Conservation (phyloP, 441 rosid species). For the Gossypium trilobum region DNA sequence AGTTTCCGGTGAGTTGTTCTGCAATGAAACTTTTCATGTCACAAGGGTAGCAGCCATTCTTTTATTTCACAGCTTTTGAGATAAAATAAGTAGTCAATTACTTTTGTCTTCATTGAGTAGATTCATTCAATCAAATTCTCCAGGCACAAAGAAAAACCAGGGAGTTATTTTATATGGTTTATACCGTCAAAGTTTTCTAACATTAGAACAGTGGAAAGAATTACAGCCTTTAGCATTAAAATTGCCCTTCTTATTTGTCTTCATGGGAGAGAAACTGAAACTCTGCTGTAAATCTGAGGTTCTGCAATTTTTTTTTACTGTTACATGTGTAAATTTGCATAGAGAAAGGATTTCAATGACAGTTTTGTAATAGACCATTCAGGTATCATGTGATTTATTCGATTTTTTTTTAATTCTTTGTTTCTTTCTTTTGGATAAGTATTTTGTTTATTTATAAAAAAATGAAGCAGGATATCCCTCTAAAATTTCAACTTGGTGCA, state of each 20-base stretch:
- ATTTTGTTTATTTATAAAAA: not conserved
- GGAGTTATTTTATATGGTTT: slow-evolving; percentile 23
- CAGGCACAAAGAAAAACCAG: slow-evolving; percentile 22
- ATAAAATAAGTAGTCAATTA: slow-evolving; percentile 34
- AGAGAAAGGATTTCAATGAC: slow-evolving; percentile 2
- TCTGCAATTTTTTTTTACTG: not conserved
- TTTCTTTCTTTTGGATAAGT: not conserved
- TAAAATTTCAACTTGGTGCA: too few species aligned
- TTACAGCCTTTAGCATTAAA: not conserved
- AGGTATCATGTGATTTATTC: not conserved
- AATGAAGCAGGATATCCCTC: too few species aligned
- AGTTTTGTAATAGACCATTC: slow-evolving; percentile 2
- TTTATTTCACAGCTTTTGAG: slow-evolving; percentile 24
- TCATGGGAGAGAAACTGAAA: not conserved
- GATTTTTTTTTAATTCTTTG: not conserved
- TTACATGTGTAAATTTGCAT: slow-evolving; percentile 11
- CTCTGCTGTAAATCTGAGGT: slow-evolving; percentile 2
- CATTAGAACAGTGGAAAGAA: slow-evolving; percentile 3
- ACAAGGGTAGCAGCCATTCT: slow-evolving; percentile 27
- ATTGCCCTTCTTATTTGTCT: not conserved
- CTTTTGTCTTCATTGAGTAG: slow-evolving; percentile 27
- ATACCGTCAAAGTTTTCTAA: slow-evolving; percentile 15
- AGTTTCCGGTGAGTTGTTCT: slow-evolving; percentile 24
- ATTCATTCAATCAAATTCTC: slow-evolving; percentile 13
- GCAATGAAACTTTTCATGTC: slow-evolving; percentile 24